These are phyloP conservation scores for Rhizophora apiculata DNA, from an alignment of 345 rosid species.

Conservation along the genomic window DNA sequence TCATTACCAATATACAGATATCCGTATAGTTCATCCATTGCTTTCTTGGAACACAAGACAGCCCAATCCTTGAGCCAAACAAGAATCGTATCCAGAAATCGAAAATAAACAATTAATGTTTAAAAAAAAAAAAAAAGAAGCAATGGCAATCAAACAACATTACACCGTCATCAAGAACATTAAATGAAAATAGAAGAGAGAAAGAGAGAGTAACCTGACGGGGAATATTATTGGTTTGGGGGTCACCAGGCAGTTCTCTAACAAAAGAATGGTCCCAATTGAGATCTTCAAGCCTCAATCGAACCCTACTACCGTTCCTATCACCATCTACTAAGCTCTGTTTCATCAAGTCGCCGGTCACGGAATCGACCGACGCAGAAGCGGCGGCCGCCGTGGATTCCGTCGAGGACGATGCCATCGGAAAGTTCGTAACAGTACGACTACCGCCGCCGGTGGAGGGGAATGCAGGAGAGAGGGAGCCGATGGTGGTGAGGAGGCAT, in stretches of 20 bases:
- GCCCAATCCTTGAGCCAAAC: too few relatives aligned
- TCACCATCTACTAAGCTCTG: constrained; percentile 48
- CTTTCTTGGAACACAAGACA: too few relatives aligned
- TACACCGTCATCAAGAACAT: neutral
- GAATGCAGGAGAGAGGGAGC: neutral
- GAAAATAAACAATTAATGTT: too few relatives aligned
- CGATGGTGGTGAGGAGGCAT: constrained; percentile 33
- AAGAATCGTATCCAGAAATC: too few relatives aligned
- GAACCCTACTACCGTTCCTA: constrained; percentile 16
- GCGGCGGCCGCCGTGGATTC: constrained; percentile 11
- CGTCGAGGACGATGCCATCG: constrained; percentile 49
- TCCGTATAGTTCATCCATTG: too few relatives aligned
- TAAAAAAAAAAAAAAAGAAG: neutral
- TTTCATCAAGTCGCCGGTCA: constrained; percentile 62
- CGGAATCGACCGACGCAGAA: constrained; percentile 50
- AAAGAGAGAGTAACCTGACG: constrained; percentile 59
- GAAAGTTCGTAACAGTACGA: constrained; percentile 10
- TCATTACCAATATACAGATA: too few relatives aligned
- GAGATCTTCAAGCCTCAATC: constrained; percentile 62
- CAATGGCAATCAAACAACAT: neutral
- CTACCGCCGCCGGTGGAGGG: constrained; percentile 15
- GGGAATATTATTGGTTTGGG: constrained; percentile 54
- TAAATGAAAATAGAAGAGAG: neutral
- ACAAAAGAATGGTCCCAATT: constrained; percentile 92
- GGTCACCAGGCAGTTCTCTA: constrained; percentile 80